Evolutionary conservation across 352 stramenopile genomes (phyloP).

Genomic region (Pythium pectinolyticum): DNA sequence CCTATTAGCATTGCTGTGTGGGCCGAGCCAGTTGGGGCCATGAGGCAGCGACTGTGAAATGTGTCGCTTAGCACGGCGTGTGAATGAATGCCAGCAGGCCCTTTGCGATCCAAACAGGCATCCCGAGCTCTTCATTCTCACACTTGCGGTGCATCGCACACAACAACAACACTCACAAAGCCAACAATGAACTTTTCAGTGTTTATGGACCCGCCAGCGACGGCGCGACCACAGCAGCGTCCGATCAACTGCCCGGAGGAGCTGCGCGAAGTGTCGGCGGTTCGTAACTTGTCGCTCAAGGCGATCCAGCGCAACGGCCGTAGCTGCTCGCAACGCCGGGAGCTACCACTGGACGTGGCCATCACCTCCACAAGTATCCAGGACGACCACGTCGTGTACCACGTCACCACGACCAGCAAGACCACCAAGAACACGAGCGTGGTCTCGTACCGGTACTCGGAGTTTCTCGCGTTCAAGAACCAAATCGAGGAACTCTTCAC

Average conservation of each 20-base stretch:
- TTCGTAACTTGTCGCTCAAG: conserved; percentile 47
- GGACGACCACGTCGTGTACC: conserved; percentile 47
- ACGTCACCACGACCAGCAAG: conserved; percentile 48
- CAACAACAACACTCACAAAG: not conserved
- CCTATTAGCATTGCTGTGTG: too few species aligned
- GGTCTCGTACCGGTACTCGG: conserved; percentile 63
- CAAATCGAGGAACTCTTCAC: conserved; percentile 55
- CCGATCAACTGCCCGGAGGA: conserved; percentile 17
- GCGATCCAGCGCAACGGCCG: conserved; percentile 8
- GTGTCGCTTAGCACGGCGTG: conserved; percentile 4
- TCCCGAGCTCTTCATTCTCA: conserved; percentile 2
- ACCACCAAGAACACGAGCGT: conserved; percentile 47
- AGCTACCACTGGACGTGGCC: conserved; percentile 49
- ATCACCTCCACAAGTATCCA: conserved; percentile 38
- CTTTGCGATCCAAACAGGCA: too few species aligned
- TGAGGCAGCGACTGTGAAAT: too few species aligned
- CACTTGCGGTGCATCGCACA: conserved; percentile 10
- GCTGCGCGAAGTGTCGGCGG: conserved; percentile 3
- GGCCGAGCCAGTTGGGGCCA: too few species aligned
- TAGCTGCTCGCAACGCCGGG: conserved; percentile 10
- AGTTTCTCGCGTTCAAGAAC: conserved; percentile 55
- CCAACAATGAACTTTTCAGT: conserved; percentile 26
- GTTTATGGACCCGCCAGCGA: conserved; percentile 16
- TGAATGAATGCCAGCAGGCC: too few species aligned
- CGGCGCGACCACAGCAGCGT: conserved; percentile 2